Evolutionary conservation across 1,139 yeast species (phyloP).

Genomic region (Blastobotrys serpentis): DNA sequence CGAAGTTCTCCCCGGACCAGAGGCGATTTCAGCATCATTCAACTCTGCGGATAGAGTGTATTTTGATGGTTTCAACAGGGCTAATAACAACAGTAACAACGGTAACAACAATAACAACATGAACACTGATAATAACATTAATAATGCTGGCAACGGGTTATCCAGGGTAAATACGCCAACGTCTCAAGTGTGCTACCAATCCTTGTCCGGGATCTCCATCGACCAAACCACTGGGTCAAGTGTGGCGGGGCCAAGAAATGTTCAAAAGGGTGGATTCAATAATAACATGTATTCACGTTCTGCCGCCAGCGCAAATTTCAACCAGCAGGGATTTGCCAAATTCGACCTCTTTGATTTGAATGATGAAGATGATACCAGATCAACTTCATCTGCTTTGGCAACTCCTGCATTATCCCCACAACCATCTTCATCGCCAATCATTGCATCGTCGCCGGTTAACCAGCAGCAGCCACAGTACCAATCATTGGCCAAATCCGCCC

Average conservation of each 20-base stretch:
- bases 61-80: conserved; percentile 13
- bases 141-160: not conserved
- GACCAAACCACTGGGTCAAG: conserved; percentile 14
- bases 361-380: conserved; percentile 24
- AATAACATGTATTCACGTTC: conserved; percentile 5
- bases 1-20: conserved; percentile 16
- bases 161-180: conserved; percentile 6
- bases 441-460: conserved; percentile 14
- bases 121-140: conserved; percentile 2
- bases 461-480: conserved; percentile 4
- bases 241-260: conserved; percentile 28
- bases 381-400: conserved; percentile 19
- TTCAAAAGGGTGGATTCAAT: conserved; percentile 8
- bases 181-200: conserved; percentile 1
- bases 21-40: conserved; percentile 5
- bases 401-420: conserved; percentile 30
- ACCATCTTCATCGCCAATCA: conserved; percentile 16
- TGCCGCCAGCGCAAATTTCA: not conserved
- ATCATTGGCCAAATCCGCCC: conserved; percentile 7
- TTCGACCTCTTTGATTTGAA: conserved; percentile 30
- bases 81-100: conserved; percentile 4
- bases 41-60: conserved; percentile 9
- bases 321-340: conserved; percentile 19
- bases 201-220: conserved; percentile 6
- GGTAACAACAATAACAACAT: not conserved